Evolutionary conservation across 352 stramenopile genomes (phyloP).

Genomic region (Saprolegnia parasitica): DNA sequence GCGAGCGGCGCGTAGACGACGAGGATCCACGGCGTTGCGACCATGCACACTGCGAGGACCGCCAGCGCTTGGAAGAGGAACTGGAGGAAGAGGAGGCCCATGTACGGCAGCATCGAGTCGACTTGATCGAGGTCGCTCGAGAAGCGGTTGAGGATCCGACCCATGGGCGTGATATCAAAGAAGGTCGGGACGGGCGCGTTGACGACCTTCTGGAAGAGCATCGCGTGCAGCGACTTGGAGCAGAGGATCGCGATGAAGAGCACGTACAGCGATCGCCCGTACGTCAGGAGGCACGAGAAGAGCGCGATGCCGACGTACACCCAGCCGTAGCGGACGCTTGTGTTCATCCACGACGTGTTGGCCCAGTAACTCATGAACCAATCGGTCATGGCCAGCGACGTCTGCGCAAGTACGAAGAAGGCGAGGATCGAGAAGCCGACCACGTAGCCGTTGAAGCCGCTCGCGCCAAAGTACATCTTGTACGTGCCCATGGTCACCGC

Average conservation of each 20-base stretch:
- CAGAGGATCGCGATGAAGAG: constrained; percentile 5
- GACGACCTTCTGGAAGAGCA: constrained; percentile 18
- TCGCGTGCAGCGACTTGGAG: constrained; percentile 16
- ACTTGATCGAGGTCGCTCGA: constrained; percentile 65
- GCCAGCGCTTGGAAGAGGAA: constrained; percentile 4
- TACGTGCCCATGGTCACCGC: constrained; percentile 13
- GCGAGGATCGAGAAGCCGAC: constrained; percentile 9
- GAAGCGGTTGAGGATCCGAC: constrained; percentile 69
- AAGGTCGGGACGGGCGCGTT: constrained; percentile 31
- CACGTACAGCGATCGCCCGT: constrained; percentile 13
- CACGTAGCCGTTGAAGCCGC: constrained; percentile 9
- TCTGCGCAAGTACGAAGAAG: constrained; percentile 11
- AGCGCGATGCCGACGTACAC: constrained; percentile 4
- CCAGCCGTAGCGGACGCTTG: background rate
- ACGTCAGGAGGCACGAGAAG: background rate
- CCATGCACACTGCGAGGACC: constrained; percentile 9
- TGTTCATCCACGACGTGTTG: constrained; percentile 1
- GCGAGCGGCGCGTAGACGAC: constrained; percentile 19
- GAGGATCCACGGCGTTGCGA: constrained; percentile 15
- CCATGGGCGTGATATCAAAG: constrained; percentile 61
- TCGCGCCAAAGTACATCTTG: constrained; percentile 25
- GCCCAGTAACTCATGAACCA: constrained; percentile 27
- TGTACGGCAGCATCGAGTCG: constrained; percentile 57
- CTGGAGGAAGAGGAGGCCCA: constrained; percentile 28
- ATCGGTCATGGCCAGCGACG: constrained; percentile 11